Evolutionary conservation across 2,329 filamentous ascomycete species (phyloP).

Genomic region (Aspergillus melleus): DNA sequence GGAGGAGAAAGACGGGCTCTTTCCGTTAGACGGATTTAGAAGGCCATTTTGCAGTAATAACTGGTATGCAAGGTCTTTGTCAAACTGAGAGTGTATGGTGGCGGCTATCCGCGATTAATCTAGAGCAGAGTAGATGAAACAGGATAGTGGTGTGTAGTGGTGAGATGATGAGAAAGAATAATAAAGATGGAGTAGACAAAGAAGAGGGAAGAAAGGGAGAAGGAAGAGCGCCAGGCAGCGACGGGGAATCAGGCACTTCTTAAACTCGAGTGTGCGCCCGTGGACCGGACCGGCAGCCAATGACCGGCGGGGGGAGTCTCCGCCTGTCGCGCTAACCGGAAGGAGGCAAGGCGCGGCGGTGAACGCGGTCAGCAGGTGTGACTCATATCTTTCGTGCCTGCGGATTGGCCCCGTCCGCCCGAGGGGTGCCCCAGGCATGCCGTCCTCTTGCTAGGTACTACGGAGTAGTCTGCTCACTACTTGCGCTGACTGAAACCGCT

Average conservation of each 20-base stretch:
- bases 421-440: slow-evolving; percentile 15
- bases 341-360: slow-evolving; percentile 3
- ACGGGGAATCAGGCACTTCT: slow-evolving; percentile 42
- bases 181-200: neutral
- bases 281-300: slow-evolving; percentile 23
- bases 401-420: slow-evolving; percentile 27
- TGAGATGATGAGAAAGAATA: neutral
- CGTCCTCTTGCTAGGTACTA: too few species aligned
- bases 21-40: slow-evolving; percentile 36
- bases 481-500: neutral
- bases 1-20: slow-evolving; percentile 36
- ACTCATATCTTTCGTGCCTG: slow-evolving; percentile 28
- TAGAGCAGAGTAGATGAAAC: neutral
- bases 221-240: slow-evolving; percentile 35
- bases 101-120: neutral
- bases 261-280: slow-evolving; percentile 28
- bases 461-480: too few species aligned
- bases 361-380: slow-evolving; percentile 34
- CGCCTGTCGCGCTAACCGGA: slow-evolving; percentile 13
- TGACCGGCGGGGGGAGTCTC: slow-evolving; percentile 19
- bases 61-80: slow-evolving; percentile 19
- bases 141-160: neutral
- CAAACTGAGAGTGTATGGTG: slow-evolving; percentile 20
- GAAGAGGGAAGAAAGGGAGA: slow-evolving; percentile 13
- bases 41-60: slow-evolving; percentile 40